These are phyloP conservation scores for Mycotypha africana DNA, from an alignment of 371 early-diverging fungal genomes.

Conservation along the genomic window DNA sequence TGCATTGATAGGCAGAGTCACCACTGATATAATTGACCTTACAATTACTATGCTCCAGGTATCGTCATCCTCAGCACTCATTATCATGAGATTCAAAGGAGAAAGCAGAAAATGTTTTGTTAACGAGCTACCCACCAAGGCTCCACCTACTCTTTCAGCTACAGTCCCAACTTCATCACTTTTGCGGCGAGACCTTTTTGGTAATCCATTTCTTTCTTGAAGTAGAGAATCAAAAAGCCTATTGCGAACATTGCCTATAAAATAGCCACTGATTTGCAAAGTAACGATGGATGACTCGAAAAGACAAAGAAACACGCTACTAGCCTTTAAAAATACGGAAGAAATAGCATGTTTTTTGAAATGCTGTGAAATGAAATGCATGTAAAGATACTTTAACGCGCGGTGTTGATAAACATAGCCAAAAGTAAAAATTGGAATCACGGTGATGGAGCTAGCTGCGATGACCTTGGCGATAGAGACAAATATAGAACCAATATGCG, in stretches of 20 bases:
- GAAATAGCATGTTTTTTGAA: background rate
- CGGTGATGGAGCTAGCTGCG: slow-evolving; percentile 20
- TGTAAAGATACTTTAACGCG: slow-evolving; percentile 8
- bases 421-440: slow-evolving; percentile 22
- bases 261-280: slow-evolving; percentile 13
- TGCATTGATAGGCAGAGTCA: slow-evolving; percentile 29
- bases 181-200: background rate
- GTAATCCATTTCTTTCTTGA: slow-evolving; percentile 17
- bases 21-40: slow-evolving; percentile 20
- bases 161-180: background rate
- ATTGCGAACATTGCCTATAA: slow-evolving; percentile 24
- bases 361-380: background rate
- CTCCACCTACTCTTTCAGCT: slow-evolving; percentile 8
- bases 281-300: slow-evolving; percentile 25
- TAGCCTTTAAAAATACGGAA: background rate
- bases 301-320: slow-evolving; percentile 18
- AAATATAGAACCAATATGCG: slow-evolving; percentile 25
- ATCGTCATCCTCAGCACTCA: slow-evolving; percentile 21
- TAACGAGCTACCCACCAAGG: too few relatives aligned
- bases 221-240: slow-evolving; percentile 34
- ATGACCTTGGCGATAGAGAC: slow-evolving; percentile 28
- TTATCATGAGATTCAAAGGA: slow-evolving; percentile 23
- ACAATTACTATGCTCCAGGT: slow-evolving; percentile 19
- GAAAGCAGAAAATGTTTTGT: slow-evolving; percentile 22
- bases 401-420: slow-evolving; percentile 21